These are phyloP conservation scores for Annulohypoxylon stygium DNA, from an alignment of 495 filamentous ascomycete species.

Conservation along the genomic window DNA sequence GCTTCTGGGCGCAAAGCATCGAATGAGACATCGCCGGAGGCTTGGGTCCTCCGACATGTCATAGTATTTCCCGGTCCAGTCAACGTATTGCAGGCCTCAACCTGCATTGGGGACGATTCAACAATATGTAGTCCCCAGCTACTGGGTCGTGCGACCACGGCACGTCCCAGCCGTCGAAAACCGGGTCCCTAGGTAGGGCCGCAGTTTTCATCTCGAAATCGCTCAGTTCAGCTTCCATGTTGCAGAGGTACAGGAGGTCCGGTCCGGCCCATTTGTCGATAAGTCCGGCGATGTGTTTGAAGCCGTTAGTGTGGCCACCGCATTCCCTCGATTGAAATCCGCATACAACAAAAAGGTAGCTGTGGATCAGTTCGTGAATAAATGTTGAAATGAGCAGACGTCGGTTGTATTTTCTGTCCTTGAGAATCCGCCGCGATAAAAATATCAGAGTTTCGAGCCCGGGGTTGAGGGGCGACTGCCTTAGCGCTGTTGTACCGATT, in stretches of 20 bases:
- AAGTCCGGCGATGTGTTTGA: slow-evolving; percentile 61
- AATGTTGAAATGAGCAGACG: slow-evolving; percentile 68
- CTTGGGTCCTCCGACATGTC: slow-evolving; percentile 31
- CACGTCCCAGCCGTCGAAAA: slow-evolving; percentile 33
- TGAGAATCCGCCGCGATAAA: slow-evolving; percentile 64
- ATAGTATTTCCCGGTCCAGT: slow-evolving; percentile 38
- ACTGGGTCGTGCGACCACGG: slow-evolving; percentile 38
- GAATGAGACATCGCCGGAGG: slow-evolving; percentile 23
- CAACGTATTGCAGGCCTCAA: slow-evolving; percentile 39
- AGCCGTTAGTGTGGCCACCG: slow-evolving; percentile 67
- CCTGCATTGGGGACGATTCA: slow-evolving; percentile 44
- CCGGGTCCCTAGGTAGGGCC: slow-evolving; percentile 23
- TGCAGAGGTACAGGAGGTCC: slow-evolving; percentile 60
- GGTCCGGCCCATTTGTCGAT: slow-evolving; percentile 68
- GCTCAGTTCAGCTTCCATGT: slow-evolving; percentile 67
- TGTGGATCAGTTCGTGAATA: slow-evolving; percentile 70
- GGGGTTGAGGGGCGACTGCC: slow-evolving; percentile 52
- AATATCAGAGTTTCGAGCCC: slow-evolving; percentile 70
- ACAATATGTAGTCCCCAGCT: slow-evolving; percentile 35
- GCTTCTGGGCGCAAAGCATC: slow-evolving; percentile 34
- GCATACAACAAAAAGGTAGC: slow-evolving; percentile 68
- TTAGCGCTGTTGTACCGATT: slow-evolving; percentile 67
- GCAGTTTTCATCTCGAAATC: slow-evolving; percentile 53
- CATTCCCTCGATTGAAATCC: slow-evolving; percentile 63
- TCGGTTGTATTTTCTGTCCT: slow-evolving; percentile 60